These are phyloP conservation scores for Geranium incanum DNA, from an alignment of 441 rosid species.

Conservation along the genomic window DNA sequence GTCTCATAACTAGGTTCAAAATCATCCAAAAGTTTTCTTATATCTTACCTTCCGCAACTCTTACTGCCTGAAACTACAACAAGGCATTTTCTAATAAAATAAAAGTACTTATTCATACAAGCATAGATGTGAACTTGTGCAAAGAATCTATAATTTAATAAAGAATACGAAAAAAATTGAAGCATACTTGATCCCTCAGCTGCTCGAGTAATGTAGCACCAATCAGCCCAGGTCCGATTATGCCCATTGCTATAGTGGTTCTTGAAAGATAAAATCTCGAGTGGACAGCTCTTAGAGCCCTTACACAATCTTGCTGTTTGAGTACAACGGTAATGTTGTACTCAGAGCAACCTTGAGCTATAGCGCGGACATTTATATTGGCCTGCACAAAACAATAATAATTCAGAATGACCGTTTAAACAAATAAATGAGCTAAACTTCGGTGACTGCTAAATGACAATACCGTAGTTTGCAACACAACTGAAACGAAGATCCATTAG, in stretches of 20 bases:
- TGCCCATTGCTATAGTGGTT: conserved; percentile 87
- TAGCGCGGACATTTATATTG: conserved; percentile 74
- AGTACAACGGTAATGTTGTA: conserved; percentile 76
- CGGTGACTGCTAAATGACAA: neutral
- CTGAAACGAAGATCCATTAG: neutral
- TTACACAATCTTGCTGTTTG: conserved; percentile 76
- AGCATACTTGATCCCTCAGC: conserved; percentile 68
- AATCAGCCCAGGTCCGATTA: conserved; percentile 85
- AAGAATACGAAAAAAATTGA: neutral
- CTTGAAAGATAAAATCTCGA: conserved; percentile 85
- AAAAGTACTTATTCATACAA: too few species aligned
- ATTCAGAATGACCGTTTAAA: neutral
- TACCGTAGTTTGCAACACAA: neutral
- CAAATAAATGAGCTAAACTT: neutral
- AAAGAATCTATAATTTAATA: too few species aligned
- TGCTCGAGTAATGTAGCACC: conserved; percentile 85
- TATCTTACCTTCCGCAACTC: neutral
- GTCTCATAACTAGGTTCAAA: too few species aligned
- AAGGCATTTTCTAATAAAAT: too few species aligned
- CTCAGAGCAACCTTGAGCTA: conserved; percentile 97
- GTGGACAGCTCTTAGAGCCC: conserved; percentile 87
- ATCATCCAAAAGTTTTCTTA: too few species aligned
- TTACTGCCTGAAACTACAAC: too few species aligned
- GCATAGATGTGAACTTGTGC: too few species aligned
- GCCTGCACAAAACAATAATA: conserved; percentile 43